These are phyloP conservation scores for Leucogyrophana mollusca DNA, from an alignment of 768 basidiomycete species.

Conservation along the genomic window DNA sequence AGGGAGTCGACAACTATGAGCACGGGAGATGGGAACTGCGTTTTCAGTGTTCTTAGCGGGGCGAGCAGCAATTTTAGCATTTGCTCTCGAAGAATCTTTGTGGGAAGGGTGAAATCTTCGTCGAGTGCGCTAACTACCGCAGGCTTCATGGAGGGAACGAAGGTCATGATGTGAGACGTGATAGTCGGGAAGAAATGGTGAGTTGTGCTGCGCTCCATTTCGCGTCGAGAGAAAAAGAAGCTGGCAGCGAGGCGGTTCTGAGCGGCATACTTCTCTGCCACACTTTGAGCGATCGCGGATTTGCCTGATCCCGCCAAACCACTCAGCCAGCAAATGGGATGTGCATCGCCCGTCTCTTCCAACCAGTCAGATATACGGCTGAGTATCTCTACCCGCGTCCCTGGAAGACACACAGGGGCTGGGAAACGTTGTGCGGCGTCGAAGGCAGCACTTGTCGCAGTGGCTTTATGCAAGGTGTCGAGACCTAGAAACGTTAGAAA, in stretches of 20 bases:
- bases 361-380: slow-evolving; percentile 13
- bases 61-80: slow-evolving; percentile 23
- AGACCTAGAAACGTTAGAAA: slow-evolving; percentile 5
- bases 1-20: slow-evolving; percentile 10
- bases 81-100: slow-evolving; percentile 27
- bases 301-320: slow-evolving; percentile 24
- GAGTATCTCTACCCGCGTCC: slow-evolving; percentile 18
- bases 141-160: slow-evolving; percentile 18
- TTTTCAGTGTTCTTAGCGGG: slow-evolving; percentile 8
- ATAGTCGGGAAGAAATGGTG: slow-evolving; percentile 28
- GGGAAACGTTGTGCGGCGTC: slow-evolving; percentile 18
- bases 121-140: slow-evolving; percentile 22
- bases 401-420: slow-evolving; percentile 20
- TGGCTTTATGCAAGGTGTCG: slow-evolving; percentile 12
- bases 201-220: slow-evolving; percentile 20
- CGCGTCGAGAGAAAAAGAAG: slow-evolving; percentile 35
- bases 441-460: slow-evolving; percentile 14
- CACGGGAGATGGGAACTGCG: slow-evolving; percentile 10
- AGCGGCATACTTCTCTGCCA: slow-evolving; percentile 23
- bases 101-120: slow-evolving; percentile 21
- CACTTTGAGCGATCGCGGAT: slow-evolving; percentile 29
- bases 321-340: slow-evolving; percentile 23
- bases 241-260: slow-evolving; percentile 26
- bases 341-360: slow-evolving; percentile 8
- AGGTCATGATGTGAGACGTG: slow-evolving; percentile 26